phyloP scores from a whole-genome alignment of 1,139 yeast genomes.

The Kluyveromyces sp. region DNA sequence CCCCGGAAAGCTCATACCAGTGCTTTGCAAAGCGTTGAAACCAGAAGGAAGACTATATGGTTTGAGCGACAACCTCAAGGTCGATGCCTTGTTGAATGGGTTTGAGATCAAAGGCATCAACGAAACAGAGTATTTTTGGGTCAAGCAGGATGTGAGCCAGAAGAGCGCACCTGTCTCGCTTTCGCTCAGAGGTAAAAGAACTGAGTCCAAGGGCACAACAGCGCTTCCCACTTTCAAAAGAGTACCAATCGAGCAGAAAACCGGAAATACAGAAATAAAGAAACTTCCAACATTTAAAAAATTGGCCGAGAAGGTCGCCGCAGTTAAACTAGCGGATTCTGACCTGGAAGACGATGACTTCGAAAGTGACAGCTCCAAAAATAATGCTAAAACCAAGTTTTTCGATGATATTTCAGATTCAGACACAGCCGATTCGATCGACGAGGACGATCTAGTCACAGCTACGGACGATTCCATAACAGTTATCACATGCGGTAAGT shows the following conservation, averaged over 20 bases:
- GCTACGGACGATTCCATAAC: conserved; percentile 34
- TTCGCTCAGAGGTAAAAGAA: conserved; percentile 11
- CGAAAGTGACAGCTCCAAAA: conserved; percentile 18
- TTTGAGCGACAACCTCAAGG: conserved; percentile 24
- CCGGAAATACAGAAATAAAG: conserved; percentile 2
- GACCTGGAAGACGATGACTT: conserved; percentile 18
- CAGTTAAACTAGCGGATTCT: conserved; percentile 11
- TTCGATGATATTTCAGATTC: conserved; percentile 44
- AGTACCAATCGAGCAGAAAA: conserved; percentile 1
- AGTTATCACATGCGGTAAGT: conserved; percentile 37
- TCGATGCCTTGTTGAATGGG: conserved; percentile 30
- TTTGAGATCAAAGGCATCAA: conserved; percentile 19
- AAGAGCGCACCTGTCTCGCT: conserved; percentile 10
- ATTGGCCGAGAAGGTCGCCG: conserved; percentile 5
- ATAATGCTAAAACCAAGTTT: conserved; percentile 39
- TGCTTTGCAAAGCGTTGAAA: conserved; percentile 20
- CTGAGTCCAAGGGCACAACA: conserved; percentile 3
- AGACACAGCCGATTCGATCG: conserved; percentile 41
- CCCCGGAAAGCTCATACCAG: conserved; percentile 26
- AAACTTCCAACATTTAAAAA: conserved; percentile 10
- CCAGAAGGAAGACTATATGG: conserved; percentile 25
- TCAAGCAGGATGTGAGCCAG: conserved; percentile 17
- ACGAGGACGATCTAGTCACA: conserved; percentile 42
- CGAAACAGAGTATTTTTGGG: conserved; percentile 24
- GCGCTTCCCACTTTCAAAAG: conserved; percentile 13